Percentiles rank a stretch among this genome's conserved stretches.
phyloP scores from a whole-genome alignment of 371 early-diverging fungal species.

The Mucor sp. region DNA sequence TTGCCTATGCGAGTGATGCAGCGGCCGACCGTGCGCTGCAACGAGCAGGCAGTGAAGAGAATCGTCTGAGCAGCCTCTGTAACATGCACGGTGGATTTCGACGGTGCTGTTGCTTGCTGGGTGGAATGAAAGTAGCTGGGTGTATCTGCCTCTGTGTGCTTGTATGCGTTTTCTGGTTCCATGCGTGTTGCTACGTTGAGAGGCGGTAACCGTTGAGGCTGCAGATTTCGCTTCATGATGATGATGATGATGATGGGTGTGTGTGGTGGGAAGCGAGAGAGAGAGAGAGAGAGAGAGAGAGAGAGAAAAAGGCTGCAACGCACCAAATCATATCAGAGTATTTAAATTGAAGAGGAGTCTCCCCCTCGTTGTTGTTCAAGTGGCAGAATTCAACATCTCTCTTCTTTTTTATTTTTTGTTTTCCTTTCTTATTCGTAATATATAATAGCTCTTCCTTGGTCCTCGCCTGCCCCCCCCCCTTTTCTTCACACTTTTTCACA shows the following conservation, averaged over 20 bases:
- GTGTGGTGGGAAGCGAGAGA: no score
- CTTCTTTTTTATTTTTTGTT: background rate
- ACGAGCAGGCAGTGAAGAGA: slow-evolving; percentile 29
- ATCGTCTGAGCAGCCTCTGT: slow-evolving; percentile 37
- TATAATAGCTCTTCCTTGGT: no score
- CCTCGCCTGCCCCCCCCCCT: background rate
- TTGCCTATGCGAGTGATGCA: slow-evolving; percentile 28
- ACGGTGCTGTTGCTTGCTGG: background rate
- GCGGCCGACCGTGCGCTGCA: slow-evolving; percentile 30
- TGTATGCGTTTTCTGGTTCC: background rate
- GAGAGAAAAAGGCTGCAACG: background rate
- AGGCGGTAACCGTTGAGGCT: slow-evolving; percentile 10
- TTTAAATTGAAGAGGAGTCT: background rate
- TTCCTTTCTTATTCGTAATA: no score
- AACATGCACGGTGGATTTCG: background rate
- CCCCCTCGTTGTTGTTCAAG: background rate
- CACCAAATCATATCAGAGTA: background rate
- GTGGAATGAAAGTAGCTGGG: background rate
- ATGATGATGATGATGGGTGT: no score
- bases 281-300: no score
- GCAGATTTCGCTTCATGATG: slow-evolving; percentile 1
- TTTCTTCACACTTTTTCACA: background rate
- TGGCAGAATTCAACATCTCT: background rate
- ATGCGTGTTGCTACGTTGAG: background rate
- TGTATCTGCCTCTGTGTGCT: background rate